These are phyloP conservation scores for Clarireedia homoeocarpa DNA, from an alignment of 2,329 filamentous ascomycete species.

Conservation along the genomic window DNA sequence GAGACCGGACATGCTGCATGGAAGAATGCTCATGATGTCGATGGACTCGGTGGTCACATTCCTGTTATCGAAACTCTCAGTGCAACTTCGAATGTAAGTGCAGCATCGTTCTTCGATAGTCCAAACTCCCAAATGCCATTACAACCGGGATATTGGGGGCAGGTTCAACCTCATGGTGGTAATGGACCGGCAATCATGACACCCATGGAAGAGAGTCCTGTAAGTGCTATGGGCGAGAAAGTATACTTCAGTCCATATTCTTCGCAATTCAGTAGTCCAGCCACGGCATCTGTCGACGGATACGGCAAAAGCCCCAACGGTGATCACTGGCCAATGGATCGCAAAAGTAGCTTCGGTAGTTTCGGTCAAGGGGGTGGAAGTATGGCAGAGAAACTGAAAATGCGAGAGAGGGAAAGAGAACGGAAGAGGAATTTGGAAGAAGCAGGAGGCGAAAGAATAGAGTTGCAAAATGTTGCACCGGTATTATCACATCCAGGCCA, in stretches of 20 bases:
- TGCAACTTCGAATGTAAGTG: conserved; percentile 24
- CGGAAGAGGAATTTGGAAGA: conserved; percentile 13
- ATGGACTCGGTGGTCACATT: conserved; percentile 5
- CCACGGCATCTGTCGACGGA: conserved; percentile 24
- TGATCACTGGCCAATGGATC: conserved; percentile 18
- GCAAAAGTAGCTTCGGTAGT: conserved; percentile 14
- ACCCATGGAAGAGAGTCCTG: conserved; percentile 13
- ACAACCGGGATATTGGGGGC: conserved; percentile 38
- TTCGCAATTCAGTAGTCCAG: conserved; percentile 51
- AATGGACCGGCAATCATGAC: conserved; percentile 3
- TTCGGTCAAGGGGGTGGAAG: conserved; percentile 2
- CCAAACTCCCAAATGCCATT: conserved; percentile 47
- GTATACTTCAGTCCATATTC: conserved; percentile 53
- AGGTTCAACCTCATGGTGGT: conserved; percentile 30
- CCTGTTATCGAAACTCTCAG: background rate
- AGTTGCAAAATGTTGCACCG: conserved; percentile 23
- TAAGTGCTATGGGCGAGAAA: conserved; percentile 31
- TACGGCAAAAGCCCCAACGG: conserved; percentile 3
- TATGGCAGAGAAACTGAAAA: conserved; percentile 4
- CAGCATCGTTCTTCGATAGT: conserved; percentile 36
- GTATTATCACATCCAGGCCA: conserved; percentile 23
- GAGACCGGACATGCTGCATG: conserved; percentile 21
- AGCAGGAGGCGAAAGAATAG: conserved; percentile 16
- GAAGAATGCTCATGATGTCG: conserved; percentile 12
- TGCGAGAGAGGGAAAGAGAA: conserved; percentile 3